Evolutionary conservation across 2,329 filamentous ascomycete genomes (phyloP).

Genomic region (Metarhizium guizhouense): DNA sequence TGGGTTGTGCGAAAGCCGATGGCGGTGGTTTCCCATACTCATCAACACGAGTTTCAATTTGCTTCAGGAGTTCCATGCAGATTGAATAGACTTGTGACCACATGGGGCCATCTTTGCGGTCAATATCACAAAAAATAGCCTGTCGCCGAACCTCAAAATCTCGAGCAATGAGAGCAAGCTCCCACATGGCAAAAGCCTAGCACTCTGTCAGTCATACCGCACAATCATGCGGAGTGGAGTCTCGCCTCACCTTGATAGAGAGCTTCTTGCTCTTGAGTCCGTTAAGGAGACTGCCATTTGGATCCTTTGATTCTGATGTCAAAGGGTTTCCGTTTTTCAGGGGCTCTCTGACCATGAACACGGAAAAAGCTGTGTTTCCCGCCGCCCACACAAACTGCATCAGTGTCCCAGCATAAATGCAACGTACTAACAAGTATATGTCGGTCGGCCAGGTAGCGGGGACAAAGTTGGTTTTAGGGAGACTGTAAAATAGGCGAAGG

Average conservation of each 20-base stretch:
- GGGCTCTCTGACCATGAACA: conserved; percentile 73
- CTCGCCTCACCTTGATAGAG: conserved; percentile 52
- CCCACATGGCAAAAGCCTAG: conserved; percentile 82
- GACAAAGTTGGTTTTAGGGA: conserved; percentile 62
- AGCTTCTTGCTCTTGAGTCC: conserved; percentile 79
- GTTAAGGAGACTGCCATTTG: conserved; percentile 80
- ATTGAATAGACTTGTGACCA: conserved; percentile 70
- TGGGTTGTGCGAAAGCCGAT: conserved; percentile 19
- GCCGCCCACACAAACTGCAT: conserved; percentile 68
- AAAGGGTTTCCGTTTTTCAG: conserved; percentile 78
- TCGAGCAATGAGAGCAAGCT: conserved; percentile 70
- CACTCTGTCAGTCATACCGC: conserved; percentile 12
- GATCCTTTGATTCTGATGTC: conserved; percentile 77
- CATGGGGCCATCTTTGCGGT: conserved; percentile 67
- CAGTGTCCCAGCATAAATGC: conserved; percentile 53
- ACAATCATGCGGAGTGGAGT: not conserved
- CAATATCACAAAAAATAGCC: conserved; percentile 79
- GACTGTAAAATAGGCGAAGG: conserved; percentile 63
- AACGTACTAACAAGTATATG: conserved; percentile 45
- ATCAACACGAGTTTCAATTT: conserved; percentile 59
- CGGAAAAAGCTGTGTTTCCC: conserved; percentile 67
- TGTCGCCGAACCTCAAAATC: conserved; percentile 67
- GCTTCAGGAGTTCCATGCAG: conserved; percentile 61
- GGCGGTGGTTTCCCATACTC: conserved; percentile 41
- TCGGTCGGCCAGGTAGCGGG: conserved; percentile 50